Evolutionary conservation across 345 rosid genomes (phyloP).

Genomic region (Eucalyptus guilfoylei): DNA sequence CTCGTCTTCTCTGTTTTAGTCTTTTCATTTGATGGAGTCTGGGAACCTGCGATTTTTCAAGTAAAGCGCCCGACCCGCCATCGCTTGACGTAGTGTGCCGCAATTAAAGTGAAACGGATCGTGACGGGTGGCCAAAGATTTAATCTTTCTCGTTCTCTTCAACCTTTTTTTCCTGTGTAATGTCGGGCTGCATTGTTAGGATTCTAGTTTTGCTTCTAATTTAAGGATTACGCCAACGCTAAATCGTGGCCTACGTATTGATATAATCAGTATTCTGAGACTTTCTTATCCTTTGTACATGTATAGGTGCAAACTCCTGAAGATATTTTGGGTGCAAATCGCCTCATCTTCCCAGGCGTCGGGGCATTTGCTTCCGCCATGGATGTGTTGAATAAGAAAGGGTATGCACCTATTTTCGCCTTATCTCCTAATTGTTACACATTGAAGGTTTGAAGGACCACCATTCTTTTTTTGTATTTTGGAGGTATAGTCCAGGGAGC

Average conservation of each 20-base stretch:
- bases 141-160: background rate
- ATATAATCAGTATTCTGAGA: background rate
- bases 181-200: background rate
- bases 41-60: background rate
- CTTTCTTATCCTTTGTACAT: background rate
- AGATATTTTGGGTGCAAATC: conserved; percentile 65
- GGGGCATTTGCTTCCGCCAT: conserved; percentile 94
- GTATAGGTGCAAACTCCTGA: conserved; percentile 67
- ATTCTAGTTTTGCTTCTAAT: background rate
- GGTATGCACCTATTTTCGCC: conserved; percentile 17
- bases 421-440: background rate
- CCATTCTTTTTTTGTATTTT: background rate
- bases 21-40: background rate
- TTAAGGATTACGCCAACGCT: background rate
- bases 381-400: conserved; percentile 75
- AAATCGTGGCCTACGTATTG: background rate
- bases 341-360: conserved; percentile 85
- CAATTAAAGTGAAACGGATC: background rate
- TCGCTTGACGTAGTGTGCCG: background rate
- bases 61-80: background rate
- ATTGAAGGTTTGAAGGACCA: background rate
- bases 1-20: background rate
- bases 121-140: background rate
- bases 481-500: background rate
- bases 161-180: background rate